A percentile compares a stretch with the other conserved stretches of the same genome.
Evolutionary conservation across 345 rosid species (phyloP).

Genomic region (Nasturtium officinale): DNA sequence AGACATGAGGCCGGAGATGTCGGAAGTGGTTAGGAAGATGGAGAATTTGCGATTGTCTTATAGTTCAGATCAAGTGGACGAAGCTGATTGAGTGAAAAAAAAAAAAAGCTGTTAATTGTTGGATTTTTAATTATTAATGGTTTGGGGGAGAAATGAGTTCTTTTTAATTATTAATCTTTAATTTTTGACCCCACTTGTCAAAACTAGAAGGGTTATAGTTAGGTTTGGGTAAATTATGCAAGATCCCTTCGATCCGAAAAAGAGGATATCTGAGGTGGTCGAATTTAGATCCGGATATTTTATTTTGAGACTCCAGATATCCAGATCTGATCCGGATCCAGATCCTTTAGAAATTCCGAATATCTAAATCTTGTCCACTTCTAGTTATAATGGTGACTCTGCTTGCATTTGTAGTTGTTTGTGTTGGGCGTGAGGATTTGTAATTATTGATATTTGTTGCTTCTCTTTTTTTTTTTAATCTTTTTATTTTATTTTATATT

Average conservation of each 20-base stretch:
- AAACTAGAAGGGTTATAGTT: too few relatives aligned
- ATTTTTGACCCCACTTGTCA: constrained; percentile 30
- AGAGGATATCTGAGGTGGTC: too few relatives aligned
- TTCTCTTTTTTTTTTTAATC: constrained; percentile 10
- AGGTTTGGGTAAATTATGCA: too few relatives aligned
- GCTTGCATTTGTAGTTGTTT: constrained; percentile 30
- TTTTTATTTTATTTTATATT: background rate
- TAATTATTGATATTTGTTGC: constrained; percentile 31
- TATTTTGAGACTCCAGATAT: too few relatives aligned
- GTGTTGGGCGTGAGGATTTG: constrained; percentile 41
- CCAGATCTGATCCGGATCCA: too few relatives aligned
- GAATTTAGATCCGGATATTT: too few relatives aligned
- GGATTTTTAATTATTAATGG: constrained; percentile 21
- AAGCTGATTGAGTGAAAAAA: constrained; percentile 27
- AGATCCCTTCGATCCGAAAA: too few relatives aligned
- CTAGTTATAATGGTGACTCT: too few relatives aligned
- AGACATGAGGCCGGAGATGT: constrained; percentile 64
- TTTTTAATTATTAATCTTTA: background rate
- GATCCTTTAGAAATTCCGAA: too few relatives aligned
- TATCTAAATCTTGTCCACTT: too few relatives aligned
- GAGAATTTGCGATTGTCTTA: constrained; percentile 26
- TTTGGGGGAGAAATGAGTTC: background rate
- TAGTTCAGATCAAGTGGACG: constrained; percentile 31
- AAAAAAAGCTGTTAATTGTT: constrained; percentile 12
- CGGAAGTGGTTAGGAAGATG: constrained; percentile 51